Conservation (phyloP, 208 protist genomes). For the Acanthamoeba royreba region DNA sequence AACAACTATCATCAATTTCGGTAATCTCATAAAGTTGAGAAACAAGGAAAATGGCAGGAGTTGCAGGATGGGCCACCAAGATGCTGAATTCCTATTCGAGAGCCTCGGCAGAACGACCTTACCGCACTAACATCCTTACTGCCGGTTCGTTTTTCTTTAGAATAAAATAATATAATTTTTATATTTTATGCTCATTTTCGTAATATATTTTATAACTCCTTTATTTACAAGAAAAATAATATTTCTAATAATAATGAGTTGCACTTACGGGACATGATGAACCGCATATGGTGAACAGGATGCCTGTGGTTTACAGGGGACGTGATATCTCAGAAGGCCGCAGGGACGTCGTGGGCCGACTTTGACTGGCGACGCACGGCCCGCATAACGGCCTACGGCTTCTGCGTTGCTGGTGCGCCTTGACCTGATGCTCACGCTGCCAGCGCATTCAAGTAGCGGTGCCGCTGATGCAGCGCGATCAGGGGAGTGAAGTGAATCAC, state of each 20-base stretch:
- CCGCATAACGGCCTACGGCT: constrained; percentile 6
- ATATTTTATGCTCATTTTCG: neutral
- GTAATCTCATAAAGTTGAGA: too few species aligned
- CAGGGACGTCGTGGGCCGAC: neutral
- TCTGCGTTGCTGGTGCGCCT: constrained; percentile 1
- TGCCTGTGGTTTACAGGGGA: neutral
- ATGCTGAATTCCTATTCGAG: neutral
- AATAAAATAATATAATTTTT: too few species aligned
- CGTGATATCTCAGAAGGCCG: constrained; percentile 32
- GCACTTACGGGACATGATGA: too few species aligned
- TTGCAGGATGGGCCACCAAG: neutral
- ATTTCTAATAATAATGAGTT: neutral
- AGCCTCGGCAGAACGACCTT: neutral
- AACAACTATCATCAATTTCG: too few species aligned
- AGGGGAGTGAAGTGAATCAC: too few species aligned
- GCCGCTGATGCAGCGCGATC: too few species aligned
- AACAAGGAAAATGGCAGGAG: too few species aligned
- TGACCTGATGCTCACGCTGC: too few species aligned
- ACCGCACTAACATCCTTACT: constrained; percentile 33
- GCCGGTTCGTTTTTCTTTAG: neutral
- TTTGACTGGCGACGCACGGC: neutral
- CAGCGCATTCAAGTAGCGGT: too few species aligned
- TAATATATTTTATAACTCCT: neutral
- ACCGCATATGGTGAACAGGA: too few species aligned
- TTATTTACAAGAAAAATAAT: neutral